A percentile compares a stretch with the other conserved stretches of the same genome.
These are phyloP conservation scores for Suhomyces panamericanus DNA, from an alignment of 1,139 yeast genomes.

Conservation along the genomic window DNA sequence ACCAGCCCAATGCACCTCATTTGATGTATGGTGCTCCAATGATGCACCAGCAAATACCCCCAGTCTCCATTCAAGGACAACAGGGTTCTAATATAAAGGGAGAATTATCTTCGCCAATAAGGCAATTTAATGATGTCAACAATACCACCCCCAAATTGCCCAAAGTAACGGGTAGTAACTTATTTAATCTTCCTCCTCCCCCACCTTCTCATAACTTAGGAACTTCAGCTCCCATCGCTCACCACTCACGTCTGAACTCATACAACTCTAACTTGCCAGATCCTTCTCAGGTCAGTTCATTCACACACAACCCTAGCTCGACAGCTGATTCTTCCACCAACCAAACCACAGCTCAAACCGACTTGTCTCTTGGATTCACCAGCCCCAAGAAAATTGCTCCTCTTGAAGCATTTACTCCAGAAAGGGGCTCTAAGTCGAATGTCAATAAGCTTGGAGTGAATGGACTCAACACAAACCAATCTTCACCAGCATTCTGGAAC, in stretches of 20 bases:
- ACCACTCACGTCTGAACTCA: constrained; percentile 34
- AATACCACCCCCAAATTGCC: constrained; percentile 39
- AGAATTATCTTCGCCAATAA: constrained; percentile 38
- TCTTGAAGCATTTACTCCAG: constrained; percentile 81
- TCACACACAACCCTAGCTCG: constrained; percentile 10
- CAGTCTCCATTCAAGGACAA: constrained; percentile 8
- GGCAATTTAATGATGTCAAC: constrained; percentile 27
- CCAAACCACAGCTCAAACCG: constrained; percentile 27
- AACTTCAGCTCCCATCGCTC: constrained; percentile 16
- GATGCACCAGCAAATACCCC: constrained; percentile 16
- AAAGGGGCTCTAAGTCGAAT: constrained; percentile 54
- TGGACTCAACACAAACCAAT: constrained; percentile 36
- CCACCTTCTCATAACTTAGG: constrained; percentile 22
- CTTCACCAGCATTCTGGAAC: constrained; percentile 78
- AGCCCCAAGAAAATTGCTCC: constrained; percentile 62
- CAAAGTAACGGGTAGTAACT: constrained; percentile 29
- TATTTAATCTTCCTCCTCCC: constrained; percentile 41
- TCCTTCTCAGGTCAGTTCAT: constrained; percentile 7
- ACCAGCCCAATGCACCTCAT: constrained; percentile 15
- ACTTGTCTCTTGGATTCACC: constrained; percentile 42
- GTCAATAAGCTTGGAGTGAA: constrained; percentile 16
- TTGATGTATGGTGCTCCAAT: constrained; percentile 17
- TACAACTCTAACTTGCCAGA: constrained; percentile 18
- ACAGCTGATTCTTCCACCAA: constrained; percentile 14
- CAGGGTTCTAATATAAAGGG: constrained; percentile 13